Conservation (phyloP, 306 rosid species). For the Trifolium repens region DNA sequence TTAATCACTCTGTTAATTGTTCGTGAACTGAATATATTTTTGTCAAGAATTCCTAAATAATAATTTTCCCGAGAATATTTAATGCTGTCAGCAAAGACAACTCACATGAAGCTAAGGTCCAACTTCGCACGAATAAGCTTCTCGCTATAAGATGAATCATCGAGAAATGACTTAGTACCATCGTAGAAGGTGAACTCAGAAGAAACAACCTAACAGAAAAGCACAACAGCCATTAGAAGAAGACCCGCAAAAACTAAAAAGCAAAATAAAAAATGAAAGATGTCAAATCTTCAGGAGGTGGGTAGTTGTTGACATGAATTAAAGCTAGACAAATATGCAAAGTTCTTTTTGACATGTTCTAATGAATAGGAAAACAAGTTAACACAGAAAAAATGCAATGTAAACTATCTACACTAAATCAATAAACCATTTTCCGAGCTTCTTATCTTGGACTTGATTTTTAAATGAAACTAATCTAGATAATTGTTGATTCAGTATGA, state of each 20-base stretch:
- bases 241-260: background rate
- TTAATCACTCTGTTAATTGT: constrained; percentile 21
- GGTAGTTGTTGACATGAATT: constrained; percentile 9
- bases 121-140: constrained; percentile 97
- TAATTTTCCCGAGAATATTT: constrained; percentile 16
- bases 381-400: constrained; percentile 23
- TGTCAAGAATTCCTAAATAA: constrained; percentile 31
- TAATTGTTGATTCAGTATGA: constrained; percentile 25
- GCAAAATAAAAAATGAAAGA: constrained; percentile 9
- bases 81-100: constrained; percentile 15
- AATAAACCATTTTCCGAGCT: constrained; percentile 28
- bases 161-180: constrained; percentile 86
- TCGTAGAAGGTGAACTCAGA: constrained; percentile 95
- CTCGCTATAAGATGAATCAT: constrained; percentile 82
- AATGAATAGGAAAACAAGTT: constrained; percentile 3
- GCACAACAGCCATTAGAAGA: constrained; percentile 37
- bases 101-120: constrained; percentile 97
- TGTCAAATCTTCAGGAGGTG: constrained; percentile 17
- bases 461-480: constrained; percentile 6
- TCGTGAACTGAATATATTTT: constrained; percentile 21
- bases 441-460: constrained; percentile 4
- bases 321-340: constrained; percentile 2
- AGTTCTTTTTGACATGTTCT: background rate
- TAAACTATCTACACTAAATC: constrained; percentile 11
- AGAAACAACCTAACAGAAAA: constrained; percentile 76